phyloP scores from a whole-genome alignment of 2,329 filamentous ascomycete genomes.

The Aurifilum marmelostoma region DNA sequence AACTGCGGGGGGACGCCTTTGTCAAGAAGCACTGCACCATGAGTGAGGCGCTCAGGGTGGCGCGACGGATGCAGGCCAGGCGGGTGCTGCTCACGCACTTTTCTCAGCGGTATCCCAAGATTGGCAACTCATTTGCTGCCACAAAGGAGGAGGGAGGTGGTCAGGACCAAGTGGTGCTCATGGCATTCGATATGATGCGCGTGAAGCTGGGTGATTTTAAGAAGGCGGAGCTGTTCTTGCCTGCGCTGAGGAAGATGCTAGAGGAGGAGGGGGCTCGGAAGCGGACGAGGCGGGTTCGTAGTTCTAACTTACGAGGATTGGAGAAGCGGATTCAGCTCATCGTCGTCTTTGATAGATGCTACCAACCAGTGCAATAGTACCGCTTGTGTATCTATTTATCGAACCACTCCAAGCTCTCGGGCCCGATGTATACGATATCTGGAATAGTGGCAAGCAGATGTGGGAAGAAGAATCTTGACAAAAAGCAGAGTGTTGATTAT shows the following conservation, averaged over 20 bases:
- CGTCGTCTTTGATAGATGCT: no score
- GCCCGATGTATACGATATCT: background rate
- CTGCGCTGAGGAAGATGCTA: slow-evolving; percentile 61
- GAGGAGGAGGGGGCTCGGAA: slow-evolving; percentile 42
- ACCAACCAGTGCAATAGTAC: no score
- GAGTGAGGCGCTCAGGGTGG: slow-evolving; percentile 80
- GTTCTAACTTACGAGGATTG: background rate
- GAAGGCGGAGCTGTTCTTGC: slow-evolving; percentile 65
- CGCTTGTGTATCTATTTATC: background rate
- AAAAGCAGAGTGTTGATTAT: background rate
- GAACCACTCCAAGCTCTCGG: background rate
- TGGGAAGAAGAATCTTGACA: background rate
- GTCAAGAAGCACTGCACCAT: slow-evolving; percentile 93
- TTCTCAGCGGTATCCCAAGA: slow-evolving; percentile 87
- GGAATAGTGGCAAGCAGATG: background rate
- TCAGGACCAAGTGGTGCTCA: slow-evolving; percentile 61
- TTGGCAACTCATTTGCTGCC: slow-evolving; percentile 37
- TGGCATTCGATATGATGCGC: slow-evolving; percentile 81
- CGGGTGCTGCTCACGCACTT: slow-evolving; percentile 91
- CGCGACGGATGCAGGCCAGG: slow-evolving; percentile 75
- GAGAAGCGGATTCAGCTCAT: background rate
- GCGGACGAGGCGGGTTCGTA: slow-evolving; percentile 29
- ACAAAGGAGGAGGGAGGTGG: slow-evolving; percentile 14
- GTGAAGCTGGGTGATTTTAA: slow-evolving; percentile 72
- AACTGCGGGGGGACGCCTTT: slow-evolving; percentile 73